Percentiles rank a stretch among this genome's conserved stretches.
Evolutionary conservation across 208 protist species (phyloP).

Genomic region (Tritrichomonas musculus): DNA sequence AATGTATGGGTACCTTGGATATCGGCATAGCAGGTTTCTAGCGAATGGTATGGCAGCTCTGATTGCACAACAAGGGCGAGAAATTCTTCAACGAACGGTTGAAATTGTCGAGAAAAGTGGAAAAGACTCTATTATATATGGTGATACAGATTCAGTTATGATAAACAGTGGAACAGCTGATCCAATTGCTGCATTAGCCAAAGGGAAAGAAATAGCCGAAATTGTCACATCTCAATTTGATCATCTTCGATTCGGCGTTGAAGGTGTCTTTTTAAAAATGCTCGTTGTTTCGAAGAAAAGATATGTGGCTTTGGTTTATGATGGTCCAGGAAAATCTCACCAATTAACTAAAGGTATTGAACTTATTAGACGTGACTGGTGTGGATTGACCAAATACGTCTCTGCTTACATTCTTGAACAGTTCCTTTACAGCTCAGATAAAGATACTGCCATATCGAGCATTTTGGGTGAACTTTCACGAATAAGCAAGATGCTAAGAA

Average conservation of each 20-base stretch:
- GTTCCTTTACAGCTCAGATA: neutral
- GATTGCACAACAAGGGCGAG: neutral
- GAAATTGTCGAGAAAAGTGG: neutral
- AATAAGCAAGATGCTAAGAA: neutral
- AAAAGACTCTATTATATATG: conserved; percentile 17
- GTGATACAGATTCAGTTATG: conserved; percentile 10
- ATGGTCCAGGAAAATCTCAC: neutral
- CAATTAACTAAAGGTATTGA: neutral
- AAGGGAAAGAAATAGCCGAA: neutral
- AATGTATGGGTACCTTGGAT: conserved; percentile 6
- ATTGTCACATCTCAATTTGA: neutral
- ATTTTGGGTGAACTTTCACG: neutral
- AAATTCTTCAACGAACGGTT: neutral
- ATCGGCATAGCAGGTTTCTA: neutral
- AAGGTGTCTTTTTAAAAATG: neutral
- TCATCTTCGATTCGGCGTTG: neutral
- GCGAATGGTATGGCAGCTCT: neutral
- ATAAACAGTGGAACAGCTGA: neutral
- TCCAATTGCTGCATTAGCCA: neutral
- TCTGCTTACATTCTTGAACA: neutral
- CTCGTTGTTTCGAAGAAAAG: neutral
- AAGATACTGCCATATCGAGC: neutral
- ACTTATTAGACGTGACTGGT: neutral
- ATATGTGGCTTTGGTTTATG: neutral
- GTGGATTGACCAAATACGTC: neutral